These are phyloP conservation scores for Russula emetica DNA, from an alignment of 768 basidiomycete genomes.

Conservation along the genomic window DNA sequence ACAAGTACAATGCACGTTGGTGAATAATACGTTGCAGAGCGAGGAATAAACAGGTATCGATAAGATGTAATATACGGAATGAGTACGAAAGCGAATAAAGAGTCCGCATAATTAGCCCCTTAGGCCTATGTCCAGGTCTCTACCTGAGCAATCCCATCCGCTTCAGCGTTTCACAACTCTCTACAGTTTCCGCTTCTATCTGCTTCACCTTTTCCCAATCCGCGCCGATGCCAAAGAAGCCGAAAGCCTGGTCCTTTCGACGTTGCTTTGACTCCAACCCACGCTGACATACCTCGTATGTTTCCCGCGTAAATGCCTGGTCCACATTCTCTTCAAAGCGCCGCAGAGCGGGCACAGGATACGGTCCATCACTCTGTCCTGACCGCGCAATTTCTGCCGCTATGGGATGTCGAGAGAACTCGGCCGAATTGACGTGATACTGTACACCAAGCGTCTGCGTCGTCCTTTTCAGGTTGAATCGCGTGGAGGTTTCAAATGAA, in stretches of 20 bases:
- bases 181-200: conserved; percentile 66
- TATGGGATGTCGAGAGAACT: conserved; percentile 78
- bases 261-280: conserved; percentile 65
- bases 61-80: conserved; percentile 1
- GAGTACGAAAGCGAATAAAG: not conserved
- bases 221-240: conserved; percentile 87
- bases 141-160: conserved; percentile 52
- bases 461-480: conserved; percentile 64
- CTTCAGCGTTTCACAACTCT: conserved; percentile 75
- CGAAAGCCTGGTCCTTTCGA: conserved; percentile 69
- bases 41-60: conserved; percentile 15
- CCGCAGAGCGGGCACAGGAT: conserved; percentile 36
- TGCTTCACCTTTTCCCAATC: conserved; percentile 84
- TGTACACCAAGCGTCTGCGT: conserved; percentile 66
- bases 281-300: conserved; percentile 68
- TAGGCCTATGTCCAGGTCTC: not conserved
- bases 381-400: conserved; percentile 59
- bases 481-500: conserved; percentile 57
- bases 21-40: not conserved
- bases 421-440: conserved; percentile 78
- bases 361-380: conserved; percentile 30
- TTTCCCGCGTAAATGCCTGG: conserved; percentile 60
- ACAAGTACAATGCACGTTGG: not conserved
- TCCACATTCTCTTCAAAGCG: conserved; percentile 80
- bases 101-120: conserved; percentile 16